Conservation (phyloP, 257 asterid genomes). For the Lavandula angustifolia region DNA sequence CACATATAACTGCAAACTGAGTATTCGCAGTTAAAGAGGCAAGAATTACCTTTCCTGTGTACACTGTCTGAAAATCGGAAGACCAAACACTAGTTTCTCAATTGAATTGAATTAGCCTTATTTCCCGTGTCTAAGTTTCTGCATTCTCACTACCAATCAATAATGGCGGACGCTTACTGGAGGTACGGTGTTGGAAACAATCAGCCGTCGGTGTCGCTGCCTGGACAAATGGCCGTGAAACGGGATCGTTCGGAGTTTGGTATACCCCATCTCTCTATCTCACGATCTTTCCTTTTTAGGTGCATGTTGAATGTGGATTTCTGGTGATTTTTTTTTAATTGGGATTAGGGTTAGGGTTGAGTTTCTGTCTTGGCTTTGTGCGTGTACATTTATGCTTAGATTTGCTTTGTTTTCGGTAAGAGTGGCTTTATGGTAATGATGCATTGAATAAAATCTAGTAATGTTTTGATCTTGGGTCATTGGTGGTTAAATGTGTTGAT, state of each 20-base stretch:
- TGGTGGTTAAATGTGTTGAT: constrained; percentile 12
- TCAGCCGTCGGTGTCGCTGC: constrained; percentile 47
- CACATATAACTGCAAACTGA: background rate
- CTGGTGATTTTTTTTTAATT: background rate
- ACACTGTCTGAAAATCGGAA: constrained; percentile 11
- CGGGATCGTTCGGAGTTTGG: constrained; percentile 69
- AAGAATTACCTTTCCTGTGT: background rate
- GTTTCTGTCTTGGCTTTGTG: background rate
- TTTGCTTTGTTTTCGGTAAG: constrained; percentile 1
- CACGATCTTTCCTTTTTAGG: background rate
- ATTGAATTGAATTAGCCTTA: constrained; percentile 6
- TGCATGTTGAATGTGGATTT: background rate
- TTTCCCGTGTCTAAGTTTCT: background rate
- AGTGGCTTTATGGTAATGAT: constrained; percentile 2
- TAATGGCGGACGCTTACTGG: constrained; percentile 66
- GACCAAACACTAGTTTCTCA: constrained; percentile 25
- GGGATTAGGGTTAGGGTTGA: constrained; percentile 9
- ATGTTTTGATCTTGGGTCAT: background rate
- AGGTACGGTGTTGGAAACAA: constrained; percentile 42
- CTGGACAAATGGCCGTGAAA: constrained; percentile 39
- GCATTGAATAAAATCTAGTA: background rate
- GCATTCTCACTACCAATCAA: background rate
- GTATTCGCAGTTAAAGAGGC: background rate
- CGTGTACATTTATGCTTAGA: background rate
- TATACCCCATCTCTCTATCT: constrained; percentile 10